These are phyloP conservation scores for Wickerhamomyces subpelliculosus DNA, from an alignment of 805 yeast species.

Conservation along the genomic window DNA sequence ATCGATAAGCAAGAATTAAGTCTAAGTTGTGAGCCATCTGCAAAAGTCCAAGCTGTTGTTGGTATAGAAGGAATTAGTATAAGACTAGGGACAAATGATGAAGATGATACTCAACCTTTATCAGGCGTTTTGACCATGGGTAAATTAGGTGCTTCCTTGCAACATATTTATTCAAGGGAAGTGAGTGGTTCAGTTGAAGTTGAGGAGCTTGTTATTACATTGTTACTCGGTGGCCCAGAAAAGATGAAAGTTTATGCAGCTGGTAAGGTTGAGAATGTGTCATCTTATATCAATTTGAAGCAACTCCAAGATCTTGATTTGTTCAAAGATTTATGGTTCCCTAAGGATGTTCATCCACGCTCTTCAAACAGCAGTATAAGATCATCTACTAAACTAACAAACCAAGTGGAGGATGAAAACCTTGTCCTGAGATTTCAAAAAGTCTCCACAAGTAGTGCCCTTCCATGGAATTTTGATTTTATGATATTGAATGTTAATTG, in stretches of 20 bases:
- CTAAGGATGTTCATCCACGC: slow-evolving; percentile 19
- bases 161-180: slow-evolving; percentile 87
- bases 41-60: slow-evolving; percentile 83
- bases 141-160: slow-evolving; percentile 64
- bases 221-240: slow-evolving; percentile 39
- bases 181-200: slow-evolving; percentile 64
- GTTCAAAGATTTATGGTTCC: slow-evolving; percentile 78
- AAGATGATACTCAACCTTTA: slow-evolving; percentile 32
- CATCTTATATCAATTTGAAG: slow-evolving; percentile 64
- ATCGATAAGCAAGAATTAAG: slow-evolving; percentile 70
- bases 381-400: slow-evolving; percentile 7
- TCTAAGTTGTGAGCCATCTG: slow-evolving; percentile 88
- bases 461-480: slow-evolving; percentile 69
- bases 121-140: slow-evolving; percentile 41
- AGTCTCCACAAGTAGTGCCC: slow-evolving; percentile 54
- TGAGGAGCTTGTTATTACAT: slow-evolving; percentile 39
- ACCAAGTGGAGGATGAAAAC: slow-evolving; percentile 6
- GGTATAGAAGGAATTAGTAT: slow-evolving; percentile 64
- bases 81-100: slow-evolving; percentile 44
- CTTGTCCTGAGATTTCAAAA: slow-evolving; percentile 42
- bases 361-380: slow-evolving; percentile 14
- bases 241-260: slow-evolving; percentile 39
- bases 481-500: slow-evolving; percentile 45
- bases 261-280: slow-evolving; percentile 46
- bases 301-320: slow-evolving; percentile 83